A percentile compares a stretch with the other conserved stretches of the same genome.
These are phyloP conservation scores for Erysimum cheiri DNA, from an alignment of 441 rosid genomes.

Conservation along the genomic window DNA sequence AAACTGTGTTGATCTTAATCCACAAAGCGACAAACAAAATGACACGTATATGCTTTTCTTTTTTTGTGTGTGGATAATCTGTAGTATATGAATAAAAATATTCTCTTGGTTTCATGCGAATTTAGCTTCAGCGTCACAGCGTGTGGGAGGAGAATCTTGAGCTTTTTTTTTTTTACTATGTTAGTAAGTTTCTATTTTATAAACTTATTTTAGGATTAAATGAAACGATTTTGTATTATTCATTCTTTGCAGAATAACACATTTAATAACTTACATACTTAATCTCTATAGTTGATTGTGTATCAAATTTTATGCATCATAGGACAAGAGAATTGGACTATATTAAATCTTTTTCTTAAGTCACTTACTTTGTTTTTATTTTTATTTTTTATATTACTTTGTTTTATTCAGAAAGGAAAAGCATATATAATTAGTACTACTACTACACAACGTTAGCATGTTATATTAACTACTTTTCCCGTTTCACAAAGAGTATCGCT, in stretches of 20 bases:
- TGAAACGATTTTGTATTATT: background rate
- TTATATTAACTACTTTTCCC: background rate
- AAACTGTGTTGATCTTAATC: conserved; percentile 28
- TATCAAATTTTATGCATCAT: background rate
- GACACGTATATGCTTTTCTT: background rate
- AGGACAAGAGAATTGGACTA: background rate
- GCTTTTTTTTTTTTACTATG: no score
- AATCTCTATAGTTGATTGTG: no score
- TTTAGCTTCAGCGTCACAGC: conserved; percentile 26
- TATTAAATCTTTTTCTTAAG: background rate
- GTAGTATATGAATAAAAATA: background rate
- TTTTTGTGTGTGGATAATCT: no score
- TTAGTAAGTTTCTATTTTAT: background rate
- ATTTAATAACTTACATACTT: no score
- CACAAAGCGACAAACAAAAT: conserved; percentile 10
- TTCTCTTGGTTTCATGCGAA: conserved; percentile 41
- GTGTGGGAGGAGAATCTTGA: conserved; percentile 42
- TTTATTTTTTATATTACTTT: background rate
- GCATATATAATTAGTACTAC: background rate
- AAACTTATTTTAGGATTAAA: background rate
- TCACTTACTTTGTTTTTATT: background rate
- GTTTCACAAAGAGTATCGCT: no score
- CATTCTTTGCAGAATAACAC: background rate
- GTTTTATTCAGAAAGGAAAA: conserved; percentile 10
- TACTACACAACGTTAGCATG: conserved; percentile 29